A percentile compares a stretch with the other conserved stretches of the same genome.
phyloP scores from a whole-genome alignment of 371 early-diverging fungal species.

The Mucor indicus region DNA sequence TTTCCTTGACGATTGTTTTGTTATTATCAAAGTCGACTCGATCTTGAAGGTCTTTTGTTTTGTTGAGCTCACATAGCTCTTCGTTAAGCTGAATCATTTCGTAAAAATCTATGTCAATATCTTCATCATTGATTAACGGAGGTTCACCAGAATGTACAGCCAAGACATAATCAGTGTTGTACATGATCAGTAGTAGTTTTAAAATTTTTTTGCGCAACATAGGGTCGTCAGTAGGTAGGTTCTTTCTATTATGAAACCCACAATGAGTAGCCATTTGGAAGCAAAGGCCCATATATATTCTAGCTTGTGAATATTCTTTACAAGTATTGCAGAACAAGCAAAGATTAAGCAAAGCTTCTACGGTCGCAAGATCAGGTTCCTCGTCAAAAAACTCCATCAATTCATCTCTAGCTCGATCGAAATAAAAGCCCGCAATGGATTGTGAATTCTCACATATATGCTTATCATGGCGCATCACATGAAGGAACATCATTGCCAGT shows the following conservation, averaged over 20 bases:
- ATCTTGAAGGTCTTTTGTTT: not conserved
- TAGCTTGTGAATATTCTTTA: constrained; percentile 29
- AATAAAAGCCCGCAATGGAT: constrained; percentile 28
- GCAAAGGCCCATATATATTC: constrained; percentile 27
- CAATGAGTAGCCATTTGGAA: constrained; percentile 25
- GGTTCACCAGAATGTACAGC: constrained; percentile 18
- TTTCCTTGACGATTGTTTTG: constrained; percentile 39
- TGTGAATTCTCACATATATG: constrained; percentile 22
- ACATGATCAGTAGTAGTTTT: constrained; percentile 23
- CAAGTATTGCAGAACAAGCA: constrained; percentile 26
- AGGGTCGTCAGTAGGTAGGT: constrained; percentile 15
- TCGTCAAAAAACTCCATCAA: constrained; percentile 33
- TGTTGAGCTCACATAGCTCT: constrained; percentile 1
- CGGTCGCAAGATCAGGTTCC: constrained; percentile 21
- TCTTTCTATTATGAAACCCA: constrained; percentile 10
- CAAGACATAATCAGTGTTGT: constrained; percentile 19
- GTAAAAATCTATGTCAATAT: constrained; percentile 28
- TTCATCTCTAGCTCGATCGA: constrained; percentile 25
- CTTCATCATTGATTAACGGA: constrained; percentile 14
- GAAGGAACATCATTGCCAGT: constrained; percentile 32
- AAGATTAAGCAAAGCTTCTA: constrained; percentile 28
- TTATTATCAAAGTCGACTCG: constrained; percentile 19
- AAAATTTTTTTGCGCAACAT: constrained; percentile 19
- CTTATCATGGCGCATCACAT: constrained; percentile 31
- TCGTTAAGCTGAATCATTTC: constrained; percentile 20